Base-by-base conservation (phyloP, 768 basidiomycete genomes). In the Ramaria sp. region DNA sequence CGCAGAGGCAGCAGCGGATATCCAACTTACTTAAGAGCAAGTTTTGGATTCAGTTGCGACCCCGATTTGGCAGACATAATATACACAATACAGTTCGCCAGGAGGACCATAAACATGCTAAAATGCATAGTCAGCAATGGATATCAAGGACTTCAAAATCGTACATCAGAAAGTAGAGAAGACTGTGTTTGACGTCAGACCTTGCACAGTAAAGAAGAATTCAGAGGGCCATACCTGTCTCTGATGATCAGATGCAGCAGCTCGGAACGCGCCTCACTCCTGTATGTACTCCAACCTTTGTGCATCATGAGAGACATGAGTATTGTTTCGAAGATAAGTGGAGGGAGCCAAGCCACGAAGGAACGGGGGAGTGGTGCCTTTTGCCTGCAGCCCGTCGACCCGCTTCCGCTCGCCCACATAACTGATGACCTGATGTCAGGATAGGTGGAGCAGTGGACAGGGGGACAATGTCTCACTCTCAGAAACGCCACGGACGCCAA, bases 231-330 rank as follows among this genome's bases (percentile, higher is more conserved):
- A 27, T 27, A 46, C 45, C 45, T 46, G 17, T 37, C 34, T 13
- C 34, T 37, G 17, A 46, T 27, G n/a, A 46, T 46, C 45, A 46
- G 45, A 46, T 46, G 19, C 10, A 46, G 15, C 7, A 46, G 45
- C 19, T 10, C 7, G 45, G 24, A 46, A 2, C 45, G 7, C 46
- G 17, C 20, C 4, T 20, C 37, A 15, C 34, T 37, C 34, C 2
- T 37, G 34, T 37, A 37, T 37, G 13, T 37, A 3, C 34, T 37
- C 34, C 34, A 37, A 10, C 10, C 34, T 37, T 37, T 37, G 34
- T 37, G 9, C 34, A 37, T 2, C 34, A 80, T 80, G 43, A 82
- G 65, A 4, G 59, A 62, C 58, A 80, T 81, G 27, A 27, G 27
- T 2, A 27, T 27, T 27, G 27, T 27, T 5, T 27, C 27, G 27